Evolutionary conservation across 345 rosid genomes (phyloP).

Genomic region (Murraya paniculata): DNA sequence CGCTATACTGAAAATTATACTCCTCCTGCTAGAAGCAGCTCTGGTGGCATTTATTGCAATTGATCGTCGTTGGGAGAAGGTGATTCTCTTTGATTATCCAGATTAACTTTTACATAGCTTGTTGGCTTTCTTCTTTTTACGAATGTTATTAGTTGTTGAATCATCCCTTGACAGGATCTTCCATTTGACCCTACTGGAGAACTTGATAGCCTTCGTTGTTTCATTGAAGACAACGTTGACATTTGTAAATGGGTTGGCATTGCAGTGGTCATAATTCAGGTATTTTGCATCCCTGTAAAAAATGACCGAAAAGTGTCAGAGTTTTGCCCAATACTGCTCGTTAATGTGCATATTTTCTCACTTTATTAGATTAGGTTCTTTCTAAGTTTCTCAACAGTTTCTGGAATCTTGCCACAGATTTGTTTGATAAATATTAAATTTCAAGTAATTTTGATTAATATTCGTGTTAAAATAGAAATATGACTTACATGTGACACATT

Average conservation of each 20-base stretch:
- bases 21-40: slow-evolving; percentile 69
- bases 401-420: not conserved
- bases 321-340: not conserved
- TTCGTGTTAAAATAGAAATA: not conserved
- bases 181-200: slow-evolving; percentile 93
- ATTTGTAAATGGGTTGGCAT: slow-evolving; percentile 88
- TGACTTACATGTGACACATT: not conserved
- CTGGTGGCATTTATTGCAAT: slow-evolving; percentile 78
- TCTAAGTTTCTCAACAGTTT: not conserved
- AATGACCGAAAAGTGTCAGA: not conserved
- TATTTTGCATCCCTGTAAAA: slow-evolving; percentile 13
- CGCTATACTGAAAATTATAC: slow-evolving; percentile 55
- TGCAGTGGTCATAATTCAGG: slow-evolving; percentile 65
- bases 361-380: not conserved
- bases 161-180: slow-evolving; percentile 54
- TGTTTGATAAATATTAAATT: not conserved
- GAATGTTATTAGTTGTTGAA: not conserved
- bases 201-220: slow-evolving; percentile 59
- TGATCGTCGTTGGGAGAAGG: slow-evolving; percentile 84
- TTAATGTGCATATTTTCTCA: not conserved
- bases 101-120: not conserved
- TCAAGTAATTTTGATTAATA: not conserved
- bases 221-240: slow-evolving; percentile 63
- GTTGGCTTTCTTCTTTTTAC: not conserved
- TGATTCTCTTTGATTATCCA: slow-evolving; percentile 22